Evolutionary conservation across 139 green algal genomes (phyloP).

Genomic region (Picochlorum sp.): DNA sequence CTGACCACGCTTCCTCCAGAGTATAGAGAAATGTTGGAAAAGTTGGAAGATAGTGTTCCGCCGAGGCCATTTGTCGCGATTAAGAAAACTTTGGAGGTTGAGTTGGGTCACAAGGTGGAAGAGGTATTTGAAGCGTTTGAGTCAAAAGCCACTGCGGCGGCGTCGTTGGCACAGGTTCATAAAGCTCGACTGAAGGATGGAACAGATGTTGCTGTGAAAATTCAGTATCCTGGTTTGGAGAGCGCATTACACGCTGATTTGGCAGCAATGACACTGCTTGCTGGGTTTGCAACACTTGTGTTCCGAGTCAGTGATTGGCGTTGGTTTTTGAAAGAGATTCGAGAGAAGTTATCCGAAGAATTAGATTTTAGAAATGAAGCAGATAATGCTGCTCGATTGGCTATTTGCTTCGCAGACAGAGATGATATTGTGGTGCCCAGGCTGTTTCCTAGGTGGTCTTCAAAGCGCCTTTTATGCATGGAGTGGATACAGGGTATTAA

Average conservation of each 20-base stretch:
- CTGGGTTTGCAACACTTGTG: constrained; percentile 21
- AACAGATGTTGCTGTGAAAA: constrained; percentile 66
- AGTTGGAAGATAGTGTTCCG: constrained; percentile 64
- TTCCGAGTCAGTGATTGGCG: constrained; percentile 49
- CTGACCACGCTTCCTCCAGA: constrained; percentile 48
- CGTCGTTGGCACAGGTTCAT: constrained; percentile 75
- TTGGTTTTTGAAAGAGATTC: constrained; percentile 65
- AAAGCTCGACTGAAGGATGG: constrained; percentile 43
- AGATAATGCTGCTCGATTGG: constrained; percentile 38
- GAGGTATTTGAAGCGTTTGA: constrained; percentile 62
- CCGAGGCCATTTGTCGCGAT: constrained; percentile 42
- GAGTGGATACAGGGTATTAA: constrained; percentile 63
- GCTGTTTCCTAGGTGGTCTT: constrained; percentile 36
- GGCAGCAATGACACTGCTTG: constrained; percentile 40
- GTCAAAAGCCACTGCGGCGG: constrained; percentile 48
- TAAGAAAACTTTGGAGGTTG: constrained; percentile 22
- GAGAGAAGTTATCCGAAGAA: constrained; percentile 61
- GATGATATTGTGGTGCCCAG: constrained; percentile 41
- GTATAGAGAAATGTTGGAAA: constrained; percentile 45
- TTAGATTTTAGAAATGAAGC: constrained; percentile 75
- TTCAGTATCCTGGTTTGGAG: constrained; percentile 64
- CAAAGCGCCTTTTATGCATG: constrained; percentile 55
- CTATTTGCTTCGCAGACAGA: constrained; percentile 16
- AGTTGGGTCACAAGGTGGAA: constrained; percentile 24
- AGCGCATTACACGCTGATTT: constrained; percentile 57